Percentiles rank a stretch among this genome's conserved stretches.
These are phyloP conservation scores for Sicyos baderoa DNA, from an alignment of 306 rosid genomes.

Conservation along the genomic window DNA sequence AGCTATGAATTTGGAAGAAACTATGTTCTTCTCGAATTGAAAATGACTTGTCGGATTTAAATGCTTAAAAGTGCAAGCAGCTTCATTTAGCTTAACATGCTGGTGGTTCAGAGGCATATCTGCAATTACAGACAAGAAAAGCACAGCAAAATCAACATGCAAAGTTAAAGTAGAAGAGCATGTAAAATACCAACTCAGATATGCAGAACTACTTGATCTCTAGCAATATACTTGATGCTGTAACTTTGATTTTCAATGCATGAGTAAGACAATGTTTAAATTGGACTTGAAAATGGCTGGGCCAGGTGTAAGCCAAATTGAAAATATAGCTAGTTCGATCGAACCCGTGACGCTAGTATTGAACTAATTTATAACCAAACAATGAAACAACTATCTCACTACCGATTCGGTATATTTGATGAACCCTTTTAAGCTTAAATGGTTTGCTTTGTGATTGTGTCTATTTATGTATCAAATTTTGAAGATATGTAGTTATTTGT, in stretches of 20 bases:
- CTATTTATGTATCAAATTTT: no score
- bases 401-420: no score
- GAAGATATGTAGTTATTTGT: no score
- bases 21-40: not conserved
- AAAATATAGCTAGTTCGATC: not conserved
- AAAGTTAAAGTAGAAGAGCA: not conserved
- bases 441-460: no score
- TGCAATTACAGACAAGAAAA: not conserved
- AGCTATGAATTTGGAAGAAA: not conserved
- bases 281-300: not conserved
- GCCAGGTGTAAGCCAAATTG: not conserved
- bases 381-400: no score
- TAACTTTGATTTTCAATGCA: not conserved
- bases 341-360: no score
- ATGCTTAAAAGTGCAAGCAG: slow-evolving; percentile 22
- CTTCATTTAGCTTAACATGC: slow-evolving; percentile 24
- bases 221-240: not conserved
- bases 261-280: no score
- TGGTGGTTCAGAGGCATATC: slow-evolving; percentile 2
- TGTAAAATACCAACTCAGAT: not conserved
- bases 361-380: no score
- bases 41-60: not conserved
- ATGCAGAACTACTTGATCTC: not conserved
- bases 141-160: slow-evolving; percentile 6
- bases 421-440: no score